Base-by-base conservation (phyloP, 139 green algal species). In the Edaphochlamys debaryana region DNA sequence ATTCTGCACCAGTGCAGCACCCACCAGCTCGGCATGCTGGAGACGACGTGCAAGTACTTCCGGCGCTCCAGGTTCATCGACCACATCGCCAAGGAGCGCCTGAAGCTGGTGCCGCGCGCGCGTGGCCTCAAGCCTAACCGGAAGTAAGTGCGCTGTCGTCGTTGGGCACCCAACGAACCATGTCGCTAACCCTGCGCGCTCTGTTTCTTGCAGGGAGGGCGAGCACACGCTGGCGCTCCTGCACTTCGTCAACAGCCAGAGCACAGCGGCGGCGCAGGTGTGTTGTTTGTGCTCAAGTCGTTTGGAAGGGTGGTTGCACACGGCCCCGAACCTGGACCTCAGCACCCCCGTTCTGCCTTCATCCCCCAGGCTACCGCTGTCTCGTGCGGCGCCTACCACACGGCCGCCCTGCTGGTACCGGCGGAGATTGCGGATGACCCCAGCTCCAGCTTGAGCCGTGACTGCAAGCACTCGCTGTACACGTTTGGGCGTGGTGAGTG, bases 371-470 rank as follows among this genome's bases (percentile, higher is more conserved):
- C 89, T 17, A 96, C 91, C 1, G 91, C 92, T 0, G 60, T 97
- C 0, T 75, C 90, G 4, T 90, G 94, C 60, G 94, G 94, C 5
- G 83, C 90, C 2, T 95, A 95, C 87, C 94, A 97, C 84, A 94
- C 91, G 0, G 79, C 92, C 0, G 90, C 72, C 1, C 78, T 97
- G n/a, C 50, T 94, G 17, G 71, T 90, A 7, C 67, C 80, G 29
- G 66, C 78, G 15, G 78, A 84, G 78, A 27, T 84, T 2, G 76
- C 76, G 0, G 78, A 84, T 29, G 78, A 75, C 7, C 66, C 78
- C 19, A 76, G 29, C 52, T 13, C 66, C 13, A 76, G 36, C 50
- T 25, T 54, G 22, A 62, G 48, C 29, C 32, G 45, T 23, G 75
- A 90, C 58, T 81, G 77, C 52, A 60, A 84, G 32, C 86, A 91